Base-by-base conservation (phyloP, 352 stramenopile genomes). In the Thalassiosira exigua region DNA sequence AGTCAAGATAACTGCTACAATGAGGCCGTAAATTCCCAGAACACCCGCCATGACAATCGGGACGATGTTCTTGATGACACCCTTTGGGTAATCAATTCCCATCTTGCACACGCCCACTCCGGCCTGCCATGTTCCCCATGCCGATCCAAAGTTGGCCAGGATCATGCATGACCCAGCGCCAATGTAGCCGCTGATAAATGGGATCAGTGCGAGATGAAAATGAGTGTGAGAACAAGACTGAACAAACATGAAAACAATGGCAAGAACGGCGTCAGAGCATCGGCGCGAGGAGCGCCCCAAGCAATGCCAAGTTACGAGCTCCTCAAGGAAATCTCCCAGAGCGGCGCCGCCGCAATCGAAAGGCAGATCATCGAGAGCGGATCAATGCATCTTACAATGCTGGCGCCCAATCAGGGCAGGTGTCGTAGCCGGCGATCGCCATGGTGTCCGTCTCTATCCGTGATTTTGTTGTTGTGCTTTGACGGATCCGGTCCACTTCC, bases 21-120 rank as follows among this genome's bases (percentile, higher is more conserved):
- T 92, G 14, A 93, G 61, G 44, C 87, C 87, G 33, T 92, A 92
- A 82, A 92, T 92, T 68, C 86, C 86, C 26, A 92, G 69, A 51
- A 92, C 83, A 76, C 89, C 89, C 9, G 89, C 86, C 89, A 94
- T 94, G 52, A 94, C 87, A 74, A 94, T 90, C 33, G 86, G 86
- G 39, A 94, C 77, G 71, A 94, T 90, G 56, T 92, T 94, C 76
- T 94, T 93, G 51, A 93, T 92, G 12, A 94, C 75, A 27, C 77
- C 76, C 29, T 82, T 82, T 12, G 88, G 87, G 52, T 91, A 87
- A 68, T 87, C 71, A 54, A 94, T 82, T 79, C 85, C 85, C 84
- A 91, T 93, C 29, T 90, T 84, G 54, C 78, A 88, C 0, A 94
- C 72, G 26, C 84, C 81, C 19, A 91, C 29, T 71, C 86, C 89